Conservation (phyloP, 495 filamentous ascomycete genomes). For the Hypoxylon intermedium region DNA sequence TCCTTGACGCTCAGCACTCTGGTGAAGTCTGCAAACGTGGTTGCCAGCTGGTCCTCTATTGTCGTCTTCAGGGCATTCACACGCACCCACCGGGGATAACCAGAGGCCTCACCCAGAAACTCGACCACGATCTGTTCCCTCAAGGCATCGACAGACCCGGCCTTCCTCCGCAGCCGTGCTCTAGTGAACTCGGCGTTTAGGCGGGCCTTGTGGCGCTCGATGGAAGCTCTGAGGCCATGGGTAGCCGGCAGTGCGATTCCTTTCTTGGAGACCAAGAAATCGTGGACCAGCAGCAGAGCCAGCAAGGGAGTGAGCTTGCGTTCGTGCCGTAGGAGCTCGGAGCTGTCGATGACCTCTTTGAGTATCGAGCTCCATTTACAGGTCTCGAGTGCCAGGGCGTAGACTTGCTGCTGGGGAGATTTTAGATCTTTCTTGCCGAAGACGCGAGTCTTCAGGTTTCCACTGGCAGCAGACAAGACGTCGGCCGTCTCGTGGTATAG, state of each 20-base stretch:
- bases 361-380: constrained; percentile 89
- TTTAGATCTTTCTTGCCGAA: constrained; percentile 75
- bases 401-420: constrained; percentile 80
- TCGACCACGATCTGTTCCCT: constrained; percentile 61
- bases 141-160: constrained; percentile 67
- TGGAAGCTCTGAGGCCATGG: constrained; percentile 75
- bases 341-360: constrained; percentile 81
- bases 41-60: constrained; percentile 69
- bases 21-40: constrained; percentile 69
- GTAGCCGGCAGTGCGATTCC: constrained; percentile 78
- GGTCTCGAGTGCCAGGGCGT: constrained; percentile 82
- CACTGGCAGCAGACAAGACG: constrained; percentile 68
- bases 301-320: constrained; percentile 86
- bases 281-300: constrained; percentile 83
- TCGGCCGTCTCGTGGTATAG: constrained; percentile 91
- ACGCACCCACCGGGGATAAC: constrained; percentile 84
- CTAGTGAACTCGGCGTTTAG: constrained; percentile 82
- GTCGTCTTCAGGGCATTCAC: constrained; percentile 80
- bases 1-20: constrained; percentile 56
- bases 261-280: constrained; percentile 78
- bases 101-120: constrained; percentile 36
- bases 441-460: constrained; percentile 82
- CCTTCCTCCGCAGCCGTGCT: constrained; percentile 73
- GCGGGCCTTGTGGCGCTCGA: constrained; percentile 82
- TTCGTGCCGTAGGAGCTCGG: constrained; percentile 74